Evolutionary conservation across 1,284 basidiomycete genomes (phyloP), one percentile per base, ranked within the genome.

Genomic region (Microbotryum intermedium): DNA sequence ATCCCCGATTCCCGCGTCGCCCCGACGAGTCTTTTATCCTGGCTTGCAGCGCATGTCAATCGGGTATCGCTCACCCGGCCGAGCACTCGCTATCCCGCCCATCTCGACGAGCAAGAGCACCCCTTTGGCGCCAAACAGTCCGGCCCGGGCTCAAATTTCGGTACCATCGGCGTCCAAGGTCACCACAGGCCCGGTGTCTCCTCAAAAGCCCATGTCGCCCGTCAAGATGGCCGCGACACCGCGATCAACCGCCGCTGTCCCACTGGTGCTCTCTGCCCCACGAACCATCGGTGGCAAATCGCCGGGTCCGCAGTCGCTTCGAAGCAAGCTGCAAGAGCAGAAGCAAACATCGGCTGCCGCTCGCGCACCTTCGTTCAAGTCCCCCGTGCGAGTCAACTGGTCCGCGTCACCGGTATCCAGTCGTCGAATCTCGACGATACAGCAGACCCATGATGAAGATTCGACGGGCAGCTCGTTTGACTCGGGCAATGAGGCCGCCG

Each of bases 391-490:
- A 53, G 8, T 62, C 62, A 2, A 56, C 59, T 18, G 55, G 65
- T 3, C 59, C 60, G 6, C 65, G 60, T 3, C 62, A 62, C 1
- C 62, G 65, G 1, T 62, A 56, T 6, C 45, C 11, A 42, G 51
- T 16, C 43, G 51, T 42, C 43, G 46, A 20, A 46, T 46, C 30
- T 21, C 45, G 46, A 20, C 6, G 1, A 28, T 6, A n/a, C 16
- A 16, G 2, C 44, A 30, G 20, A 53, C 23, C 10, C 25, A 30
- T 13, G 64, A 63, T n/a, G 50, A 56, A n/a, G 58, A 67, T 47
- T 25, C 51, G n/a, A 67, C 65, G 0, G 59, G 53, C 16, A 60
- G 55, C 46, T 61, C 58, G 44, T 67, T 58, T 29, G 65, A 63
- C 8, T n/a, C 23, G 7, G 54, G 57, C 42, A 60, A 58, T n/a